Base-by-base conservation (phyloP, 176 grass and related monocot genomes). In the Triticum timopheevii region DNA sequence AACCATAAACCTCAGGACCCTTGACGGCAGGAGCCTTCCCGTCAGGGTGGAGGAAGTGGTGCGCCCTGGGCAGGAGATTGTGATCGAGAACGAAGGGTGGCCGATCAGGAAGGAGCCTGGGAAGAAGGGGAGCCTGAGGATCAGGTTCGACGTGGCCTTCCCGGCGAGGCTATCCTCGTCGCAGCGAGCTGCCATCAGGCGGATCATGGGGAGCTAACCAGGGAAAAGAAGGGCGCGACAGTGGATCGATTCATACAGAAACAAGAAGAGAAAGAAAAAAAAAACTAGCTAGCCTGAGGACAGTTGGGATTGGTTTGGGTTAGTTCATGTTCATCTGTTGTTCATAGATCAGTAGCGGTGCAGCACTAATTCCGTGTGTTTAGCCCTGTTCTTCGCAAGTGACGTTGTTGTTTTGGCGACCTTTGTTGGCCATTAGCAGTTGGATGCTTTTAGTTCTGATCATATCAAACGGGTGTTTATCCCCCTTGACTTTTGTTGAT, bases 101-200 rank as follows among this genome's bases (percentile, higher is more conserved):
- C 90, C 88, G 23, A 87, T 89, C 63, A 54, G 80, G 12, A 90
- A 84, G 77, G 88, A 95, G 9, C 82, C 85, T 10, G 88, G 86
- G 68, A 95, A 89, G 77, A 95, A 85, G 40, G 88, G 93, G 8
- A 85, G 78, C 30, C 5, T 95, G 61, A 70, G 77, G 40, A 88
- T 95, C 79, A 95, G 65, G 69, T 92, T 95, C 3, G 86, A 90
- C 17, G 90, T 95, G 38, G 81, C 70, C 38, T 93, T 95, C 79
- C 90, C 88, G 1, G 5, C 36, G 2, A 90, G 86, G 68, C 68
- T 95, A 62, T 86, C 86, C 1, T 36, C 35, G 4, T 76, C 84
- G 3, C 91, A 95, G 86, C 40, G 86, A 22, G 35, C 54, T 40
- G 86, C 79, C 47, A 91, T 93, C 38, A 81, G 86, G 68, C 63